Evolutionary conservation across 1,284 basidiomycete species (phyloP).

Genomic region (Porogramme epimiltina): DNA sequence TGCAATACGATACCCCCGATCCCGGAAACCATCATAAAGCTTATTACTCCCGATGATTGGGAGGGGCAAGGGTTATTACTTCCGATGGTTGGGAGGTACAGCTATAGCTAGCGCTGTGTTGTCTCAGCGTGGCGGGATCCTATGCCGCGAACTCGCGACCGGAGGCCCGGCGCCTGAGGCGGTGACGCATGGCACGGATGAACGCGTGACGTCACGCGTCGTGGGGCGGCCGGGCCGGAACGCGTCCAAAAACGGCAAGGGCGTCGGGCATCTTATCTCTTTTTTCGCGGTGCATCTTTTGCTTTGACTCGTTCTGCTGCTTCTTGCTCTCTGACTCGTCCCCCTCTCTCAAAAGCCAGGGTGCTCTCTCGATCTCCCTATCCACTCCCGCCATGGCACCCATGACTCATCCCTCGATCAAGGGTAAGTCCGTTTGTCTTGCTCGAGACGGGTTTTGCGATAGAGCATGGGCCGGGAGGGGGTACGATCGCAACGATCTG

Average conservation of each 20-base stretch:
- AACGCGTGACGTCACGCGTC: constrained; percentile 14
- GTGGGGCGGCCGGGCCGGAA: neutral
- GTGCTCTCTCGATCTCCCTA: constrained; percentile 1
- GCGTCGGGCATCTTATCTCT: constrained; percentile 15
- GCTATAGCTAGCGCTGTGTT: too few species aligned
- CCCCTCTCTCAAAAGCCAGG: constrained; percentile 6
- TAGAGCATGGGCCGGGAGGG: too few species aligned
- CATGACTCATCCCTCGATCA: constrained; percentile 41
- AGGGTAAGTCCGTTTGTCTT: constrained; percentile 27
- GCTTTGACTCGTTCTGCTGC: constrained; percentile 5
- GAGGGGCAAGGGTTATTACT: too few species aligned
- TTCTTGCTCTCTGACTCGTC: neutral
- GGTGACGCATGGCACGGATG: neutral
- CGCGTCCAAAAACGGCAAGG: neutral
- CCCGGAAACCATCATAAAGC: too few species aligned
- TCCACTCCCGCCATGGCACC: constrained; percentile 32
- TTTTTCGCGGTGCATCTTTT: neutral
- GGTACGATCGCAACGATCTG: too few species aligned
- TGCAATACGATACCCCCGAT: too few species aligned
- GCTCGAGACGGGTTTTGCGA: too few species aligned
- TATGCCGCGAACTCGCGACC: too few species aligned
- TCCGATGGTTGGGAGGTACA: too few species aligned
- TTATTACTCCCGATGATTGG: too few species aligned
- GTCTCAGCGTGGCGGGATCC: too few species aligned
- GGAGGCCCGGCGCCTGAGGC: neutral